Evolutionary conservation across 768 basidiomycete species (phyloP), one percentile per base, ranked within the genome.

Genomic region (Lactifluus echinatus): DNA sequence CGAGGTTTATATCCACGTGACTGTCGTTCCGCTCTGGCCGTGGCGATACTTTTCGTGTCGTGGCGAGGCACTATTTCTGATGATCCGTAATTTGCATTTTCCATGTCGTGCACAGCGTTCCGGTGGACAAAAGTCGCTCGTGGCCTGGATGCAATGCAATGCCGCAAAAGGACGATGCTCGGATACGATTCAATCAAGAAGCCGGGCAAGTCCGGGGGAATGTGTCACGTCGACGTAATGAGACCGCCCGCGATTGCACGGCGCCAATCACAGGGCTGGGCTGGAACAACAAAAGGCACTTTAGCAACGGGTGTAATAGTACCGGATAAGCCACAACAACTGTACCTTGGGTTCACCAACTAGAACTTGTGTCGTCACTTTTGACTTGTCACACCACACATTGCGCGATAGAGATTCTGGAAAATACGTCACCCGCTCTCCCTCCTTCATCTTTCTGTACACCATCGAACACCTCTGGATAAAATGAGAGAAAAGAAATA

Each of bases 251-350:
- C 23, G 19, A 42, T 10, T 8, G 10, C 15, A 12, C 17, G 2
- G 33, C 43, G 53, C 33, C 43, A 36, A 39, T 51, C 36, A n/a
- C n/a, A n/a, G n/a, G n/a, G n/a, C n/a, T n/a, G n/a, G n/a, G n/a
- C n/a, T n/a, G n/a, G n/a, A n/a, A n/a, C n/a, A n/a, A n/a, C n/a
- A n/a, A n/a, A n/a, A n/a, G n/a, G n/a, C n/a, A n/a, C n/a, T n/a
- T n/a, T n/a, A n/a, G n/a, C n/a, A n/a, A n/a, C n/a, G n/a, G n/a
- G n/a, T n/a, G n/a, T 26, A n/a, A 6, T 19, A 34, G 36, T 37
- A 19, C 6, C 53, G 3, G 45, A 55, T 55, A 47, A 56, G 46
- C 47, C 48, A 56, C 42, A 36, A 56, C 42, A 36, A 57, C 49
- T 43, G n/a, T 50, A 28, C 39, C 42, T 50, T 17, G 34, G 44